Percentiles rank a stretch among this genome's conserved stretches.
Conservation (phyloP, 192 early-diverging fungal genomes). For the Coemansia biformis region DNA sequence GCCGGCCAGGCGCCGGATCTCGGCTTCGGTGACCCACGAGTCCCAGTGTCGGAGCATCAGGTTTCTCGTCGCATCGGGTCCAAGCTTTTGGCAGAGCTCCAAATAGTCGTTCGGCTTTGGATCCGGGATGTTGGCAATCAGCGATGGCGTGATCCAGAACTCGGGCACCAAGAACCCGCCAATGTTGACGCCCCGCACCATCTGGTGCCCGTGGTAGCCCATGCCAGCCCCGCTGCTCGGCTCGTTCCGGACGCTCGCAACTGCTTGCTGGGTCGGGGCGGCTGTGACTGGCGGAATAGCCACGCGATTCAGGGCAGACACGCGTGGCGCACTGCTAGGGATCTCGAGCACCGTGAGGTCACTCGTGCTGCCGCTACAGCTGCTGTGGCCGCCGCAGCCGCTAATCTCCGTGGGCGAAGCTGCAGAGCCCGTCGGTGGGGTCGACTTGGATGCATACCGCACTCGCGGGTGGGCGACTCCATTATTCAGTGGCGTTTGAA, state of each 20-base stretch:
- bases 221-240: conserved; percentile 27
- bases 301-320: conserved; percentile 12
- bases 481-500: too few species aligned
- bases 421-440: too few species aligned
- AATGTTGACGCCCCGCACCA: conserved; percentile 55
- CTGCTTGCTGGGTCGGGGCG: conserved; percentile 12
- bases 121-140: conserved; percentile 37
- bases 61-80: conserved; percentile 30
- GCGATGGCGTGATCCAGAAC: conserved; percentile 55
- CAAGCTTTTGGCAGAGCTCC: conserved; percentile 49
- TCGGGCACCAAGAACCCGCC: conserved; percentile 59
- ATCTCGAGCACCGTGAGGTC: too few species aligned
- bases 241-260: conserved; percentile 21
- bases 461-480: too few species aligned
- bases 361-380: too few species aligned
- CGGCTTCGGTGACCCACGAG: conserved; percentile 53
- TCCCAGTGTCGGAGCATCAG: conserved; percentile 52
- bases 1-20: conserved; percentile 48
- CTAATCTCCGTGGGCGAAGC: too few species aligned
- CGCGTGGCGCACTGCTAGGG: neutral
- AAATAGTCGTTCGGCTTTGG: conserved; percentile 48
- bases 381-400: too few species aligned
- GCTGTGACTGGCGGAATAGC: neutral
- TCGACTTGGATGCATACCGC: too few species aligned
- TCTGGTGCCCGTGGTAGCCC: conserved; percentile 39